phyloP scores from a whole-genome alignment of 73 alveolate species.

The Durusdinium trenchii region DNA sequence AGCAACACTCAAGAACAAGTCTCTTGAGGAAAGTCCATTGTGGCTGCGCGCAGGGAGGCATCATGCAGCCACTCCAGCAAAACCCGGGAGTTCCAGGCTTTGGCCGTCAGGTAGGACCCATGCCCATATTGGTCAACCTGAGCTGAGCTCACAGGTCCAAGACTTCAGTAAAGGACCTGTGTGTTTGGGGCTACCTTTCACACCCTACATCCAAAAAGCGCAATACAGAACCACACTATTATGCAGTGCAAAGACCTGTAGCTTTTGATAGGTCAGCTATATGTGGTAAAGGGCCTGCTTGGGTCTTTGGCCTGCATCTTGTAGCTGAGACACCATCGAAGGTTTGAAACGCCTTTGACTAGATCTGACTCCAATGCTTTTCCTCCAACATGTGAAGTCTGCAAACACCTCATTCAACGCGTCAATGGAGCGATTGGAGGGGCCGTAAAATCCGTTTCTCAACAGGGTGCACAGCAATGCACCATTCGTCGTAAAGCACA shows the following conservation, averaged over 20 bases:
- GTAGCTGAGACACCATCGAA: background rate
- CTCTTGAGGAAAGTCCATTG: background rate
- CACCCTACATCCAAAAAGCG: background rate
- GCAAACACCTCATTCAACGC: background rate
- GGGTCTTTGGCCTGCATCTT: too few relatives aligned
- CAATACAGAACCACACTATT: background rate
- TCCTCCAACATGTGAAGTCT: background rate
- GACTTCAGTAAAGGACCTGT: background rate
- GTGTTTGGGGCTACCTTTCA: background rate
- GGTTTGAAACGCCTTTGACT: background rate
- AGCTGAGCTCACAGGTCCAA: background rate
- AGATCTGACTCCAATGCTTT: background rate
- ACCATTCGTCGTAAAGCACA: background rate
- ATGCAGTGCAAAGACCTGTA: background rate
- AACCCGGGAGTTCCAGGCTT: background rate
- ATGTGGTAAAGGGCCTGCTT: background rate
- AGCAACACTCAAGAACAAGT: background rate
- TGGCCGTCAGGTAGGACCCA: slow-evolving; percentile 3
- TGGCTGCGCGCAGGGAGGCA: background rate
- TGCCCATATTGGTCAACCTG: background rate
- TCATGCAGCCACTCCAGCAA: slow-evolving; percentile 36
- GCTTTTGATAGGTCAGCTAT: too few relatives aligned
- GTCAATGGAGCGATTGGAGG: background rate
- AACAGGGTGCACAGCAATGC: background rate
- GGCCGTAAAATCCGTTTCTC: background rate